These are phyloP conservation scores for Solanum lignicaule DNA, from an alignment of 257 asterid species.

Conservation along the genomic window DNA sequence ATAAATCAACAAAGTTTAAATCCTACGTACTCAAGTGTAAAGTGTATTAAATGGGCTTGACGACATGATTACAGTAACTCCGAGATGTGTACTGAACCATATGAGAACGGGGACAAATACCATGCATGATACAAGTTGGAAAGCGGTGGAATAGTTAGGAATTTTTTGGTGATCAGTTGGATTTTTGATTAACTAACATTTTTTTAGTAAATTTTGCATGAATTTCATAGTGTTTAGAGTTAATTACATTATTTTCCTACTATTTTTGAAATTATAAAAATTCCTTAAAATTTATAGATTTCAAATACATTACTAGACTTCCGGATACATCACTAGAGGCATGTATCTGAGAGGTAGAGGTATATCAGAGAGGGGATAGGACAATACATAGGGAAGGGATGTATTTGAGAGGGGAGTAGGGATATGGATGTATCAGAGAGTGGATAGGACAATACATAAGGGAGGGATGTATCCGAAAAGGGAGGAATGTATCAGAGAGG, in stretches of 20 bases:
- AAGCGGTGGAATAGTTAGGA: background rate
- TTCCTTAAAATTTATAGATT: no score
- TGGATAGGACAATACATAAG: no score
- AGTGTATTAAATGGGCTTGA: background rate
- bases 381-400: no score
- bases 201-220: no score
- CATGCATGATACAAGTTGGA: background rate
- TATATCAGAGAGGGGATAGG: fast-evolving
- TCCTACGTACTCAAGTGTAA: background rate
- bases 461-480: no score
- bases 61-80: background rate
- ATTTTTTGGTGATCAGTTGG: background rate
- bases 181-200: no score
- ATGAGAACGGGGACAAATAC: background rate
- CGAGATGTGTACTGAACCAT: background rate
- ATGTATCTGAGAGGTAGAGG: background rate
- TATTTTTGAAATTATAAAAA: no score
- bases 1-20: background rate
- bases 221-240: background rate
- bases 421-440: no score
- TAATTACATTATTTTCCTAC: no score
- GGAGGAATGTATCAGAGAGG: no score
- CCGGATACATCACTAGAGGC: background rate
- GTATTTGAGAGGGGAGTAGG: background rate
- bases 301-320: fast-evolving